A percentile compares a stretch with the other conserved stretches of the same genome.
phyloP scores from a whole-genome alignment of 2,329 filamentous ascomycete species.

The Sporothrix dimorphospora region DNA sequence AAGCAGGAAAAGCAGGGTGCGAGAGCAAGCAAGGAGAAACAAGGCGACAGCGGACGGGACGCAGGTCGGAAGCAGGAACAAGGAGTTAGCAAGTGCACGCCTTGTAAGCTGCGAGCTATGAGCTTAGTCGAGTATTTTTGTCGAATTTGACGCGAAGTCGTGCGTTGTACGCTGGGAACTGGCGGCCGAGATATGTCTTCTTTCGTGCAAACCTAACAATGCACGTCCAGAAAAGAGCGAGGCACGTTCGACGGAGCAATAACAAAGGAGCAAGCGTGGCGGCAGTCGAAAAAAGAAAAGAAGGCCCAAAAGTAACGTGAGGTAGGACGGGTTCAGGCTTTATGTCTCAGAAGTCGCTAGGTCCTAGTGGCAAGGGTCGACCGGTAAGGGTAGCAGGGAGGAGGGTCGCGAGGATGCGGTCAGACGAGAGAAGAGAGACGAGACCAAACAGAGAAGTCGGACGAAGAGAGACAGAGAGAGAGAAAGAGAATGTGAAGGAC shows the following conservation, averaged over 20 bases:
- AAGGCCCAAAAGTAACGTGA: not conserved
- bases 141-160: not conserved
- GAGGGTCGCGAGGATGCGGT: constrained; percentile 20
- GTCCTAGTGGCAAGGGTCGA: constrained; percentile 19
- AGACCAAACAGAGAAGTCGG: not conserved
- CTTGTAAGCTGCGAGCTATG: not conserved
- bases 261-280: not conserved
- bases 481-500: not conserved
- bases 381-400: not conserved
- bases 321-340: constrained; percentile 13
- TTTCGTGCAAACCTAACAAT: not conserved
- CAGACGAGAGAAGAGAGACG: constrained; percentile 13
- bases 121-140: not conserved
- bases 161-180: not conserved
- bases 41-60: not conserved
- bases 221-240: not conserved
- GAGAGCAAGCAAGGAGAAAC: not conserved
- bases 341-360: constrained; percentile 26
- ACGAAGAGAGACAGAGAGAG: not conserved
- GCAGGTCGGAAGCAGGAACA: not conserved
- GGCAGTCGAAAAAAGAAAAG: not conserved
- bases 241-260: not conserved
- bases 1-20: not conserved
- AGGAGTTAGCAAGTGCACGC: constrained; percentile 1
- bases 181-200: not conserved